Evolutionary conservation across 139 green algal species (phyloP).

Genomic region (Picocystis salinarum): DNA sequence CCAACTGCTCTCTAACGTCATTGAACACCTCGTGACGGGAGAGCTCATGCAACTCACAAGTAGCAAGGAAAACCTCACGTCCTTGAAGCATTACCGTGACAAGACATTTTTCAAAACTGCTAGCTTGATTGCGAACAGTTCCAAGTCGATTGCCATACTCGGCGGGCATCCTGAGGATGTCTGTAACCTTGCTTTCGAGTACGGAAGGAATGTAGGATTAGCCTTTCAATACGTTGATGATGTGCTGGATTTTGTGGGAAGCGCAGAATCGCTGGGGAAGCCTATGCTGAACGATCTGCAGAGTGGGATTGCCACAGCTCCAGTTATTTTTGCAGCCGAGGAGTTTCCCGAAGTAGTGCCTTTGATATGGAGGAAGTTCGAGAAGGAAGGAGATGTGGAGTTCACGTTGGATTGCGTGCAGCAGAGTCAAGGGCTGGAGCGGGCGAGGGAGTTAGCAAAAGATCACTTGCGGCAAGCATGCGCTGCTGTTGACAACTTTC

Average conservation of each 20-base stretch:
- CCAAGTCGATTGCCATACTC: slow-evolving; percentile 59
- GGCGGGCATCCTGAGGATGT: slow-evolving; percentile 22
- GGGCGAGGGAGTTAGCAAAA: neutral
- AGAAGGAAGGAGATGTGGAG: slow-evolving; percentile 44
- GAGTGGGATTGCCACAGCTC: slow-evolving; percentile 76
- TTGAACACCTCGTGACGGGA: slow-evolving; percentile 89
- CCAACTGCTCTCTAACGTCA: slow-evolving; percentile 66
- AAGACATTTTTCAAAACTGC: slow-evolving; percentile 97
- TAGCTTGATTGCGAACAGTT: slow-evolving; percentile 80
- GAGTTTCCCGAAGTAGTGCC: slow-evolving; percentile 28
- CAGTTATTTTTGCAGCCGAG: slow-evolving; percentile 37
- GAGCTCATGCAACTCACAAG: slow-evolving; percentile 92
- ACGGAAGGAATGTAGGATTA: slow-evolving; percentile 72
- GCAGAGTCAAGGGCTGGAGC: neutral
- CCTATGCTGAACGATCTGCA: slow-evolving; percentile 75
- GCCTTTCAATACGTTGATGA: slow-evolving; percentile 96
- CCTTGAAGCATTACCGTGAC: slow-evolving; percentile 61
- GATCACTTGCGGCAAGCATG: neutral
- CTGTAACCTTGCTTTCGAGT: slow-evolving; percentile 37
- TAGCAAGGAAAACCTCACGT: slow-evolving; percentile 30
- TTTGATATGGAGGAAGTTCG: slow-evolving; percentile 75
- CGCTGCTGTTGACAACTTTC: neutral
- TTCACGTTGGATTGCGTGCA: neutral
- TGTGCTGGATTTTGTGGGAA: slow-evolving; percentile 77
- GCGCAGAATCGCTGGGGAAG: slow-evolving; percentile 65